Conservation (phyloP, 768 basidiomycete genomes). For the Calvatia gigantea region DNA sequence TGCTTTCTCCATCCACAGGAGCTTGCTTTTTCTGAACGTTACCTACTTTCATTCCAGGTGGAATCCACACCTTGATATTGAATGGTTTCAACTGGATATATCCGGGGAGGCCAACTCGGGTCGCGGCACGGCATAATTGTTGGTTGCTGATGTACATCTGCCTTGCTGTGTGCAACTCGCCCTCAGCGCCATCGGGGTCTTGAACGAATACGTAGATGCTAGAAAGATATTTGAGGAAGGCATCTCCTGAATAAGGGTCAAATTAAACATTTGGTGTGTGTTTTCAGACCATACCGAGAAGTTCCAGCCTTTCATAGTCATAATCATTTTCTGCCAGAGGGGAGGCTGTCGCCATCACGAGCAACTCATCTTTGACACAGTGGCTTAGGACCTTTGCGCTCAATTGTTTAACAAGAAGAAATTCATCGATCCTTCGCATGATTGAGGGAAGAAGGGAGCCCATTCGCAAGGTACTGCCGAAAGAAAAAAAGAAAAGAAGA, state of each 20-base stretch:
- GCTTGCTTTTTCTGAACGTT: conserved; percentile 3
- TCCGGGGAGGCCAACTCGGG: conserved; percentile 56
- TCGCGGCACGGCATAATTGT: conserved; percentile 52
- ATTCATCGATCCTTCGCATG: conserved; percentile 65
- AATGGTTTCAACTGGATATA: conserved; percentile 76
- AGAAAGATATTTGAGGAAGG: conserved; percentile 77
- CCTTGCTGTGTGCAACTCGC: conserved; percentile 61
- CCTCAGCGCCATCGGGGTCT: conserved; percentile 61
- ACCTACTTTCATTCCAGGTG: conserved; percentile 15
- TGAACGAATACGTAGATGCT: conserved; percentile 74
- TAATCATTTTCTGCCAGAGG: conserved; percentile 66
- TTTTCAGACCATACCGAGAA: conserved; percentile 55
- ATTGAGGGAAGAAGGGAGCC: conserved; percentile 73
- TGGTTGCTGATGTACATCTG: conserved; percentile 76
- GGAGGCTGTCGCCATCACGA: conserved; percentile 66
- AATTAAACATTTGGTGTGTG: conserved; percentile 5
- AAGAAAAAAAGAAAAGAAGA: conserved; percentile 5
- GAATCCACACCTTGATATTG: conserved; percentile 59
- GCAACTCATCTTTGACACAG: conserved; percentile 54
- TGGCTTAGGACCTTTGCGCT: conserved; percentile 66
- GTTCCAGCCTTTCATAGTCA: conserved; percentile 83
- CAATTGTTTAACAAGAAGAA: conserved; percentile 74
- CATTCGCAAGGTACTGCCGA: conserved; percentile 61
- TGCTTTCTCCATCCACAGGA: conserved; percentile 6
- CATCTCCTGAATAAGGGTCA: conserved; percentile 52